Percentiles rank a stretch among this genome's conserved stretches.
Conservation (phyloP, 1,284 basidiomycete genomes). For the Lignosus rhinocerotis region DNA sequence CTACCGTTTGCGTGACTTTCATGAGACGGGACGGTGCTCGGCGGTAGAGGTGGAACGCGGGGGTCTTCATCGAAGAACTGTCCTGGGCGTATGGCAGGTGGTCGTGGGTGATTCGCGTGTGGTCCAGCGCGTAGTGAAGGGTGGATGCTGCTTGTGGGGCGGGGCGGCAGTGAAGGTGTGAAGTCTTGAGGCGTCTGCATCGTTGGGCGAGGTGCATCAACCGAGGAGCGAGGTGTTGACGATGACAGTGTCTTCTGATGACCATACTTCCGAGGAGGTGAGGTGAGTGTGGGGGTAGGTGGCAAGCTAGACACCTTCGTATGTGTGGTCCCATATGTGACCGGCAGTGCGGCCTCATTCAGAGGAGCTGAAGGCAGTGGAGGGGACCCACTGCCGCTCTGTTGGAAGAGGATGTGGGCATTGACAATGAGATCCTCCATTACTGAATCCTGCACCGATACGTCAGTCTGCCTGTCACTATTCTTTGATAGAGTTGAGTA, state of each 20-base stretch:
- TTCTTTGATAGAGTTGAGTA: neutral
- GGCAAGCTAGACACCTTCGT: constrained; percentile 47
- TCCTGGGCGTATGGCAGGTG: constrained; percentile 18
- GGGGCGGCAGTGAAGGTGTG: constrained; percentile 63
- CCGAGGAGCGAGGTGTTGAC: constrained; percentile 15
- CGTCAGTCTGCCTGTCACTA: neutral
- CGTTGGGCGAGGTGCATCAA: constrained; percentile 14
- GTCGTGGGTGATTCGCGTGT: constrained; percentile 25
- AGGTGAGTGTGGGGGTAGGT: constrained; percentile 14
- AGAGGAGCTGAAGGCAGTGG: constrained; percentile 67
- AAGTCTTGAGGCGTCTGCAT: constrained; percentile 57
- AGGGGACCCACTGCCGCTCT: constrained; percentile 44
- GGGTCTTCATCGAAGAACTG: constrained; percentile 30
- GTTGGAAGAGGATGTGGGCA: constrained; percentile 61
- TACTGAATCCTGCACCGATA: constrained; percentile 65
- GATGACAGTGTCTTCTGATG: constrained; percentile 7
- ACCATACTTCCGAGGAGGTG: constrained; percentile 14
- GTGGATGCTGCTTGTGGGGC: constrained; percentile 75
- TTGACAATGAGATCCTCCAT: constrained; percentile 87
- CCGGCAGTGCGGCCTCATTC: constrained; percentile 53
- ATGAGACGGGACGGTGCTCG: constrained; percentile 5
- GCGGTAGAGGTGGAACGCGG: constrained; percentile 20
- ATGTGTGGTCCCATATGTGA: constrained; percentile 67
- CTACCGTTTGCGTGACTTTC: constrained; percentile 4
- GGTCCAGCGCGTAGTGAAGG: constrained; percentile 58